A percentile compares a stretch with the other conserved stretches of the same genome.
These are phyloP conservation scores for Colletotrichum sp. DNA, from an alignment of 2,329 filamentous ascomycete species.

Conservation along the genomic window DNA sequence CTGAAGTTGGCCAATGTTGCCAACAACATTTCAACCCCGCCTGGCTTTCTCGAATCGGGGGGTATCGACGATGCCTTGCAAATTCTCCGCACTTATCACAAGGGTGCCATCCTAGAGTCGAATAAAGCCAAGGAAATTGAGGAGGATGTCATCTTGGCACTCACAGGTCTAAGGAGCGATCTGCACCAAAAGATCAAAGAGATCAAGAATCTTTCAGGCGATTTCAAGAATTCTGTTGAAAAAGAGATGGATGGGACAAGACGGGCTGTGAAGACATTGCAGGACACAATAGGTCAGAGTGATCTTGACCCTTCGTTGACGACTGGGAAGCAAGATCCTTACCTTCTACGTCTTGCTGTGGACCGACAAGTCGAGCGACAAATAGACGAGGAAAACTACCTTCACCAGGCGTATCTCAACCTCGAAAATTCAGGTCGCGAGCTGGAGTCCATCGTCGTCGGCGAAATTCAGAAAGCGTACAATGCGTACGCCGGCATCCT, in stretches of 20 bases:
- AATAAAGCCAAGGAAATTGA: slow-evolving; percentile 92
- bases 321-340: slow-evolving; percentile 90
- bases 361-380: slow-evolving; percentile 92
- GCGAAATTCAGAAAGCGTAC: slow-evolving; percentile 97
- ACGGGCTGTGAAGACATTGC: slow-evolving; percentile 78
- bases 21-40: slow-evolving; percentile 77
- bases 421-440: slow-evolving; percentile 93
- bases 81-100: slow-evolving; percentile 83
- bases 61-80: slow-evolving; percentile 89
- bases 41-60: slow-evolving; percentile 77
- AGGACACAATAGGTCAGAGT: slow-evolving; percentile 79
- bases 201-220: slow-evolving; percentile 89
- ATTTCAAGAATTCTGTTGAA: slow-evolving; percentile 96
- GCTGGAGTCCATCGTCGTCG: slow-evolving; percentile 93
- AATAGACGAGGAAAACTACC: slow-evolving; percentile 95
- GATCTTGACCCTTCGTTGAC: slow-evolving; percentile 78
- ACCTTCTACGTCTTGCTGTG: slow-evolving; percentile 82
- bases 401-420: slow-evolving; percentile 93
- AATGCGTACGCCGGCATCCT: slow-evolving; percentile 91
- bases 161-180: slow-evolving; percentile 86
- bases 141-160: slow-evolving; percentile 85
- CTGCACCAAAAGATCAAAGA: slow-evolving; percentile 97
- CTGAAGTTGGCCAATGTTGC: slow-evolving; percentile 84
- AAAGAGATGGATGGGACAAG: slow-evolving; percentile 90
- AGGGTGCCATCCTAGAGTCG: slow-evolving; percentile 77